Evolutionary conservation across 306 rosid species (phyloP).

Genomic region (Dryas alaskensis): DNA sequence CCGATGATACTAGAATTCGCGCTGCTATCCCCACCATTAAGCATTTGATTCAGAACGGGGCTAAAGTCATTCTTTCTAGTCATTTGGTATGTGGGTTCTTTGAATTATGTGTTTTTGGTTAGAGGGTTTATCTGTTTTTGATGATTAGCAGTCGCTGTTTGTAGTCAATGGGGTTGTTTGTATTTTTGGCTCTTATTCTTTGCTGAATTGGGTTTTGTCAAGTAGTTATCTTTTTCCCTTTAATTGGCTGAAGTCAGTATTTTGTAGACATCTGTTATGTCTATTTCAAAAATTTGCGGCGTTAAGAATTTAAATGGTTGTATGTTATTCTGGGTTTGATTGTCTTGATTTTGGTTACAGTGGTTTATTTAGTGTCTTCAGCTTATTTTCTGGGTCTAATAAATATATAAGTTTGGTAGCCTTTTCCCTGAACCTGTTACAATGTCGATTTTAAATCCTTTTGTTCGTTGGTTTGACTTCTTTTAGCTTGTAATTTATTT

Average conservation of each 20-base stretch:
- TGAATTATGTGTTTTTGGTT: background rate
- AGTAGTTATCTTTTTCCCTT: background rate
- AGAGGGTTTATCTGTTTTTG: constrained; percentile 7
- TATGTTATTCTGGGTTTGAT: background rate
- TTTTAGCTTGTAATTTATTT: background rate
- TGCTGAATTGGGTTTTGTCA: constrained; percentile 7
- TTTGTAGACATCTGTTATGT: background rate
- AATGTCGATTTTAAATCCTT: background rate
- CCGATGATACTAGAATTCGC: constrained; percentile 91
- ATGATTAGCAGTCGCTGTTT: background rate
- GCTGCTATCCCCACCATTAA: constrained; percentile 97
- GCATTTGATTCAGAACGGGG: constrained; percentile 73
- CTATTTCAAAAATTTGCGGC: background rate
- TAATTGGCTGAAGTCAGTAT: background rate
- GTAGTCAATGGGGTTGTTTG: background rate
- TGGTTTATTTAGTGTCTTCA: background rate
- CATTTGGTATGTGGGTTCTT: constrained; percentile 62
- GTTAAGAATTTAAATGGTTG: background rate
- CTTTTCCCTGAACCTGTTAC: background rate
- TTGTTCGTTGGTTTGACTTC: background rate
- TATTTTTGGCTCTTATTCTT: background rate
- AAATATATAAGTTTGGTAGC: background rate
- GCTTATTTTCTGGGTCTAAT: background rate
- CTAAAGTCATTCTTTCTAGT: constrained; percentile 89
- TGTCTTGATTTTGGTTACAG: background rate